Evolutionary conservation across 2,329 filamentous ascomycete species (phyloP).

Genomic region (Nemania sp.): DNA sequence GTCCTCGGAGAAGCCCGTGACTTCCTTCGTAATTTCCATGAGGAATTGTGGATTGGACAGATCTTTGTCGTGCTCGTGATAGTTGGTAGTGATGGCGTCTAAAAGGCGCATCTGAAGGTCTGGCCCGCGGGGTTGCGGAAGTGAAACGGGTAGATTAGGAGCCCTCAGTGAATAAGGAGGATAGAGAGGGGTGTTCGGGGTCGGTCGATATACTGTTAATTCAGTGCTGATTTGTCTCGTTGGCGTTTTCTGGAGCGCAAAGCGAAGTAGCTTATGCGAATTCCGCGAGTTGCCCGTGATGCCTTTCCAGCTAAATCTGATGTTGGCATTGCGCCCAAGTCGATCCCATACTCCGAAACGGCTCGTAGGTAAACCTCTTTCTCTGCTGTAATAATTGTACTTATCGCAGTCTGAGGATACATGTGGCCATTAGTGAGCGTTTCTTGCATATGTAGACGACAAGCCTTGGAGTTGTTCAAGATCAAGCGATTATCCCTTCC

Average conservation of each 20-base stretch:
- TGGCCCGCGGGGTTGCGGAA: constrained; percentile 32
- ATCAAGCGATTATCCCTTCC: background rate
- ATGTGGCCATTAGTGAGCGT: constrained; percentile 11
- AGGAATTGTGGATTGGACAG: constrained; percentile 41
- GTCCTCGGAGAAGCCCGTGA: constrained; percentile 23
- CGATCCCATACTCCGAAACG: constrained; percentile 31
- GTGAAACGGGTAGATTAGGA: constrained; percentile 17
- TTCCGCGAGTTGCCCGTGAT: constrained; percentile 50
- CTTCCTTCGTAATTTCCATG: constrained; percentile 16
- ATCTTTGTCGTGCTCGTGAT: constrained; percentile 50
- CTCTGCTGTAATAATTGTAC: constrained; percentile 42
- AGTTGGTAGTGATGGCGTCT: constrained; percentile 47
- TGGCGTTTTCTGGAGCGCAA: constrained; percentile 42
- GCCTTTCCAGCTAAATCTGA: constrained; percentile 49
- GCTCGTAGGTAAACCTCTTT: constrained; percentile 35
- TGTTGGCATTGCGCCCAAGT: constrained; percentile 44
- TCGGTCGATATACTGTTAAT: constrained; percentile 15
- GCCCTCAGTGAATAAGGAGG: constrained; percentile 22
- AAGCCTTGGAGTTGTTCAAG: background rate
- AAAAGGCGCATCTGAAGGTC: constrained; percentile 47
- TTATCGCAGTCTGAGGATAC: constrained; percentile 41
- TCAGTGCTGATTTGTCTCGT: constrained; percentile 34
- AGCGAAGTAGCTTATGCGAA: constrained; percentile 53
- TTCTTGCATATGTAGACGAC: background rate
- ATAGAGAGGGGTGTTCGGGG: constrained; percentile 15